Base-by-base conservation (phyloP, 441 rosid species). In the Gossypium laxum region DNA sequence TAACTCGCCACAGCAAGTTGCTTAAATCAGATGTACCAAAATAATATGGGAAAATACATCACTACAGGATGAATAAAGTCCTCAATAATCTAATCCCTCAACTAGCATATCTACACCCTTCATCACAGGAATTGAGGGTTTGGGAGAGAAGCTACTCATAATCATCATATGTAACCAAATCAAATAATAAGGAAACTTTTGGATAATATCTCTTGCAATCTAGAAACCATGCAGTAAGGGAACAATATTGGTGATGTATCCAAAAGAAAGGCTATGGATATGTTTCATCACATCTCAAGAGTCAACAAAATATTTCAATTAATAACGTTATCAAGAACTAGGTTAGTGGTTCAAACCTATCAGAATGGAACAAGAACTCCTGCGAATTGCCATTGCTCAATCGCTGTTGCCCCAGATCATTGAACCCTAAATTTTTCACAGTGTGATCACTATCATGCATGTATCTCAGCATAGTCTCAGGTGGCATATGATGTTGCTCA, bases 321-420 rank as follows among this genome's bases (percentile, higher is more conserved):
- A 71, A 43, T 43, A 47, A 71, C 11, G 50, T 47, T 17, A 47
- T 47, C 57, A 47, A 24, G 55, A 65, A 73, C 3, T 0, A 68
- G 57, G 48, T 14, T 32, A 60, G 50, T 43, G 63, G 54, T 38
- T 78, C 78, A 70, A 70, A 89, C 91, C 91, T 78, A 70, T 73
- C 80, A 61, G 60, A 74, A 63, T 47, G 71, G 48, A 78, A 82
- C 30, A 82, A 72, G 58, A 85, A 78, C 41, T 82, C 88, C 30
- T 57, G 76, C 14, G 76, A 51, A 78, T 57, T 77, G 68, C 69
- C 80, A 56, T 63, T 76, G 70, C 70, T 69, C 63, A 66, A 61
- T 45, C 8, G 81, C 51, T 73, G 80, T 62, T 72, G 78, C 75
- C 28, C 76, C 76, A 70, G 77, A 67, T 11, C 78, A 73, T 68